Percentiles rank a stretch among this genome's conserved stretches.
Evolutionary conservation across 1,284 basidiomycete genomes (phyloP).

Genomic region (Sporisorium scitamineum): DNA sequence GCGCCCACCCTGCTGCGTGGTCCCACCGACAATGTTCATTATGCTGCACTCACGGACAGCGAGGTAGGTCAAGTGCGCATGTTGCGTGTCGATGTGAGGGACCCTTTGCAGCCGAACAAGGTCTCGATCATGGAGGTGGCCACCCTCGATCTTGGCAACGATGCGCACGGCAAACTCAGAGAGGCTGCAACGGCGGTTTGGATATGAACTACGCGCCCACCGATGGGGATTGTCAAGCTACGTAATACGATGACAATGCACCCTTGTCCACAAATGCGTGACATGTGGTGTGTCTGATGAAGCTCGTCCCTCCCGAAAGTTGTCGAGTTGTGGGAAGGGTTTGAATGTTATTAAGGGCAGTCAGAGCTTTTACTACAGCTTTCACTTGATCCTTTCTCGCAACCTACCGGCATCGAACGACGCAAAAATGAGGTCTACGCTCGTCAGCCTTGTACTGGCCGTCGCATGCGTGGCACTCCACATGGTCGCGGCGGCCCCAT

Average conservation of each 20-base stretch:
- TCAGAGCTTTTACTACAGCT: too few relatives aligned
- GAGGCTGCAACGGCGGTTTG: slow-evolving; percentile 53
- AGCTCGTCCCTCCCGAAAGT: background rate
- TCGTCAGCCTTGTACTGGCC: too few relatives aligned
- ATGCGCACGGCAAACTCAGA: slow-evolving; percentile 23
- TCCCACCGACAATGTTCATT: slow-evolving; percentile 44
- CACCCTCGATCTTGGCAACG: slow-evolving; percentile 46
- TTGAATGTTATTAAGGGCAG: too few relatives aligned
- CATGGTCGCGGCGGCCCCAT: too few relatives aligned
- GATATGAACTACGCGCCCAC: slow-evolving; percentile 17
- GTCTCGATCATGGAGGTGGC: slow-evolving; percentile 60
- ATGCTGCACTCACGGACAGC: slow-evolving; percentile 69
- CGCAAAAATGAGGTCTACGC: too few relatives aligned
- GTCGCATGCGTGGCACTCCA: too few relatives aligned
- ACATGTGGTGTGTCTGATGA: background rate
- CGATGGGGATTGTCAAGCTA: too few relatives aligned
- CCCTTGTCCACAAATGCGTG: too few relatives aligned
- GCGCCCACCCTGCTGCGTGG: slow-evolving; percentile 58
- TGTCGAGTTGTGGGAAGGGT: too few relatives aligned
- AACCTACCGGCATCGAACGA: too few relatives aligned
- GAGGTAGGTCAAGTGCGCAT: slow-evolving; percentile 69
- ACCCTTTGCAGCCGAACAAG: background rate
- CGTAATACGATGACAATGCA: background rate
- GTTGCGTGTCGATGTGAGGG: slow-evolving; percentile 55
- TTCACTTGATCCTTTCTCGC: too few relatives aligned